Conservation (phyloP, 2,329 filamentous ascomycete species). For the Sporothrix pallida region DNA sequence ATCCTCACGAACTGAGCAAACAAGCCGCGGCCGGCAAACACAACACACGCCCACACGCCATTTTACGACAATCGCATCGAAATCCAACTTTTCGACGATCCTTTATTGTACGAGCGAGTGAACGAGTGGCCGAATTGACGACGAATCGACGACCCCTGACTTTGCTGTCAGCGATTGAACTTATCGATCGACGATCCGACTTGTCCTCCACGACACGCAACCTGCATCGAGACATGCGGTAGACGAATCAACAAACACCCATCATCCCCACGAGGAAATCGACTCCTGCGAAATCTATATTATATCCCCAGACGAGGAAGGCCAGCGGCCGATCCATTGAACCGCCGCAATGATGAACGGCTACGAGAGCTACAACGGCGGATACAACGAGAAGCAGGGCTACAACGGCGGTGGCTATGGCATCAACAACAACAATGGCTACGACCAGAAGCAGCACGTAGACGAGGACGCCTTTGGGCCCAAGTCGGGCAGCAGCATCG, state of each 20-base stretch:
- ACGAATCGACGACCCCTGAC: background rate
- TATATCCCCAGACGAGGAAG: background rate
- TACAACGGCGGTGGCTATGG: constrained; percentile 1
- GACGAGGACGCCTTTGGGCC: constrained; percentile 83
- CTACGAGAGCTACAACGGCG: constrained; percentile 76
- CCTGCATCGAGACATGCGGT: constrained; percentile 9
- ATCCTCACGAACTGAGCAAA: background rate
- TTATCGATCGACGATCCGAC: background rate
- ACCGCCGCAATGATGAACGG: constrained; percentile 70
- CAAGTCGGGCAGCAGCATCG: constrained; percentile 62
- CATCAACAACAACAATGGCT: background rate
- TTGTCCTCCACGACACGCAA: background rate
- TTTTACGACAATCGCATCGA: background rate
- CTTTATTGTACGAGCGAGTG: background rate
- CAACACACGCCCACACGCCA: constrained; percentile 6
- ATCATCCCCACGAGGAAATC: background rate
- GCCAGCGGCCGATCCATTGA: background rate
- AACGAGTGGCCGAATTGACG: background rate
- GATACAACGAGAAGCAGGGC: constrained; percentile 66
- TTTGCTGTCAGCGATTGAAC: background rate
- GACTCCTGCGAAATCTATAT: background rate
- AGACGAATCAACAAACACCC: background rate
- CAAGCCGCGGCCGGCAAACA: background rate
- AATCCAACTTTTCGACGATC: background rate
- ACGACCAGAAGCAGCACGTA: constrained; percentile 47